Conservation (phyloP, 441 rosid genomes). For the Arabidopsis lyrata region DNA sequence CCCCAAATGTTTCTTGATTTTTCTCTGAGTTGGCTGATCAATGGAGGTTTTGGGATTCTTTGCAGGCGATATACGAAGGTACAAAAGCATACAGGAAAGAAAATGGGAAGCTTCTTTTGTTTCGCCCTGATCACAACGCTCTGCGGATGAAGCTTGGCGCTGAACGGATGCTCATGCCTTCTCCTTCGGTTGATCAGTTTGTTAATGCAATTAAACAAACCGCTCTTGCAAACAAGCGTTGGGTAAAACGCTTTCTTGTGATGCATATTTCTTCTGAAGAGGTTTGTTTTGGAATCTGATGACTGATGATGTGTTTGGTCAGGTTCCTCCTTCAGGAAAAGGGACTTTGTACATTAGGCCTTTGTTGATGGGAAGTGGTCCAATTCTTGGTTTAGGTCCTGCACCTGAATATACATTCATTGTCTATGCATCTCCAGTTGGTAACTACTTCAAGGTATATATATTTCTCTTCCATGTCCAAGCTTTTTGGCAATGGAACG, state of each 20-base stretch:
- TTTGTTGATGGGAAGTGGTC: slow-evolving; percentile 85
- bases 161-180: slow-evolving; percentile 87
- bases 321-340: slow-evolving; percentile 93
- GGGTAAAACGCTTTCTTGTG: slow-evolving; percentile 58
- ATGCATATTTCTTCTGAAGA: not conserved
- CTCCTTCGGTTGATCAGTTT: slow-evolving; percentile 76
- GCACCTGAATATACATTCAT: slow-evolving; percentile 85
- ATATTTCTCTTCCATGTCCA: not conserved
- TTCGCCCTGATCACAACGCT: slow-evolving; percentile 80
- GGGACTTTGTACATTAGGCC: slow-evolving; percentile 90
- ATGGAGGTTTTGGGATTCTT: slow-evolving; percentile 8
- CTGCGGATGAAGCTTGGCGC: slow-evolving; percentile 73
- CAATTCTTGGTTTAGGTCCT: slow-evolving; percentile 82
- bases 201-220: slow-evolving; percentile 70
- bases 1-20: not conserved
- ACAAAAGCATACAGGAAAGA: slow-evolving; percentile 75
- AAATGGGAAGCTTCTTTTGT: slow-evolving; percentile 66
- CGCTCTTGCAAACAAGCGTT: slow-evolving; percentile 72
- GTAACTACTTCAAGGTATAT: slow-evolving; percentile 78
- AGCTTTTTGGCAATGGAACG: slow-evolving; percentile 14
- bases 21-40: not conserved
- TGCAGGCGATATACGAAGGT: slow-evolving; percentile 80
- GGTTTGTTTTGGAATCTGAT: slow-evolving; percentile 31
- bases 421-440: slow-evolving; percentile 80
- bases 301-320: slow-evolving; percentile 30